phyloP scores from a whole-genome alignment of 306 rosid species.

The Lathyrus aphaca region DNA sequence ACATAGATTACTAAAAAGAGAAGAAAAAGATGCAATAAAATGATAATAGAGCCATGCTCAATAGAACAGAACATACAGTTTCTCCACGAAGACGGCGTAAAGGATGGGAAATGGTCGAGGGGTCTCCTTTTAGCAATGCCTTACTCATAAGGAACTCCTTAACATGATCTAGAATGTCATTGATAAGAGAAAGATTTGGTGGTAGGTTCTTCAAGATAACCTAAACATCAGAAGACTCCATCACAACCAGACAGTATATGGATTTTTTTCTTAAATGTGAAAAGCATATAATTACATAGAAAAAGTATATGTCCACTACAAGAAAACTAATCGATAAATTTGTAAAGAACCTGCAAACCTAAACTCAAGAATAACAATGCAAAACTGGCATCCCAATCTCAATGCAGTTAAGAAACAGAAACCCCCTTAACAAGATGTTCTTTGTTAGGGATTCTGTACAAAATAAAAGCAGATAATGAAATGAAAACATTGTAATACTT shows the following conservation, averaged over 20 bases:
- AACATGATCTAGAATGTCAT: slow-evolving; percentile 78
- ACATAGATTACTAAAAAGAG: neutral
- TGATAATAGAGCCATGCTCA: slow-evolving; percentile 9
- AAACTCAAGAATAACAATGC: slow-evolving; percentile 23
- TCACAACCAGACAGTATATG: slow-evolving; percentile 38
- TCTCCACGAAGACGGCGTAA: slow-evolving; percentile 74
- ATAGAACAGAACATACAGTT: slow-evolving; percentile 56
- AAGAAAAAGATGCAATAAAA: slow-evolving; percentile 9
- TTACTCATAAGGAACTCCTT: slow-evolving; percentile 85
- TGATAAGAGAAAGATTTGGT: slow-evolving; percentile 78
- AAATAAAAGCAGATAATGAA: neutral
- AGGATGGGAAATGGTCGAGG: slow-evolving; percentile 57
- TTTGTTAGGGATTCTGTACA: neutral
- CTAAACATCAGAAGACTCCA: slow-evolving; percentile 47
- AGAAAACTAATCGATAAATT: slow-evolving; percentile 14
- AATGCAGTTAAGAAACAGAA: slow-evolving; percentile 17
- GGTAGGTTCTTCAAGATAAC: slow-evolving; percentile 89
- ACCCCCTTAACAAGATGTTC: slow-evolving; percentile 17
- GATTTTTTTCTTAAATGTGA: neutral
- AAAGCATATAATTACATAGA: slow-evolving; percentile 5
- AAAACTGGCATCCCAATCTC: slow-evolving; percentile 25
- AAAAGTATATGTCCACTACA: neutral
- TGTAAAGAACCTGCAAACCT: slow-evolving; percentile 19
- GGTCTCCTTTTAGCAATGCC: slow-evolving; percentile 81
- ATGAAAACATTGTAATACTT: neutral